Evolutionary conservation across 2,329 filamentous ascomycete genomes (phyloP).

Genomic region (Phyllosticta citrichinensis): DNA sequence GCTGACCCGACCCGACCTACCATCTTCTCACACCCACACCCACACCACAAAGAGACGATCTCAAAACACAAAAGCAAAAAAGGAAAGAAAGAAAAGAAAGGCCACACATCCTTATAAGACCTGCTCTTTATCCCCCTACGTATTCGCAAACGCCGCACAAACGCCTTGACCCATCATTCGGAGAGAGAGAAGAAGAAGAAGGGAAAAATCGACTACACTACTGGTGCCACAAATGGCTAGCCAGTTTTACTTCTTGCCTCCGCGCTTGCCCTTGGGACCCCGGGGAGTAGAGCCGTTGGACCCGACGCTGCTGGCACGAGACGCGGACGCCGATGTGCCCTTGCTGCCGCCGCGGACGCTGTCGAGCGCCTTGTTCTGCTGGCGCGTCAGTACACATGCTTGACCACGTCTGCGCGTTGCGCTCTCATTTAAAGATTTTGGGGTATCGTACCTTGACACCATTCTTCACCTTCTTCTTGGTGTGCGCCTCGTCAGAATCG

Average conservation of each 20-base stretch:
- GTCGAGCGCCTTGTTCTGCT: constrained; percentile 86
- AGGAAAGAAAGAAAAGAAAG: no score
- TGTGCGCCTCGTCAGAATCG: constrained; percentile 64
- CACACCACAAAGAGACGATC: no score
- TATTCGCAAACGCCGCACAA: constrained; percentile 1
- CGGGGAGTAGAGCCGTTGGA: constrained; percentile 55
- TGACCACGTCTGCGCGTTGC: not conserved
- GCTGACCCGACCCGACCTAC: no score
- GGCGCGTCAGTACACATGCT: constrained; percentile 15
- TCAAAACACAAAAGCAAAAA: no score
- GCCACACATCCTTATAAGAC: no score
- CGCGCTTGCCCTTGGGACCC: constrained; percentile 32
- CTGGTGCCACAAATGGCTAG: not conserved
- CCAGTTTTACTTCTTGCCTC: constrained; percentile 36
- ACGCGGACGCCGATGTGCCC: constrained; percentile 64
- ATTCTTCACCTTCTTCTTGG: constrained; percentile 90
- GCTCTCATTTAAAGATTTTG: not conserved
- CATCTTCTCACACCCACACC: no score
- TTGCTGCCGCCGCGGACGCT: constrained; percentile 75
- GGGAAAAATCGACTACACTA: not conserved
- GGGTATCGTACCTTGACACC: constrained; percentile 63
- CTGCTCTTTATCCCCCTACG: not conserved
- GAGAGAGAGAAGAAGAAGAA: not conserved
- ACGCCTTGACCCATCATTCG: not conserved
- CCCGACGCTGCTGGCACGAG: constrained; percentile 77